Evolutionary conservation across 2,329 filamentous ascomycete species (phyloP).

Genomic region (Cladosporium colombiae): DNA sequence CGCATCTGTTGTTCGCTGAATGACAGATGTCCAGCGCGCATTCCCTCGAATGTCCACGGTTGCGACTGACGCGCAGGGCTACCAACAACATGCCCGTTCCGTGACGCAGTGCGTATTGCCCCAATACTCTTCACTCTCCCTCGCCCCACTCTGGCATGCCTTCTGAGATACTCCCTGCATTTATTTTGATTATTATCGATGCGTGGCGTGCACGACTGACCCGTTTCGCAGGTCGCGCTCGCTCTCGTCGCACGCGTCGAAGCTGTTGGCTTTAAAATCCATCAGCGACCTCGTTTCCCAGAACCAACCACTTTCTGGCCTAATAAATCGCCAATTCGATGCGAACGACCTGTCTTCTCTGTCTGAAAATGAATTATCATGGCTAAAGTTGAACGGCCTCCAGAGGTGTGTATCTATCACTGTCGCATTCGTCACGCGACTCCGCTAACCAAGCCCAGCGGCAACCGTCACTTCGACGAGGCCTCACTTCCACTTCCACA

Average conservation of each 20-base stretch:
- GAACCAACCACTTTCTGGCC: conserved; percentile 22
- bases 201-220: conserved; percentile 36
- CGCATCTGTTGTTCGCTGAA: conserved; percentile 38
- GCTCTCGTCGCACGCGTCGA: conserved; percentile 19
- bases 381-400: conserved; percentile 58
- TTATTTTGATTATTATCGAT: conserved; percentile 42
- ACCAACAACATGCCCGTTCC: conserved; percentile 13
- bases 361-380: conserved; percentile 21
- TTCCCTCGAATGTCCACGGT: conserved; percentile 14
- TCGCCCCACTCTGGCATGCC: conserved; percentile 6
- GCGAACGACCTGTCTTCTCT: conserved; percentile 15
- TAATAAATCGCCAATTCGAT: conserved; percentile 20
- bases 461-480: conserved; percentile 60
- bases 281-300: conserved; percentile 23
- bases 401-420: conserved; percentile 42
- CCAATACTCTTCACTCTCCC: conserved; percentile 25
- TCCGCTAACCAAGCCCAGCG: conserved; percentile 32
- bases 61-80: conserved; percentile 13
- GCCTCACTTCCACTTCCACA: conserved; percentile 49
- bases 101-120: conserved; percentile 19
- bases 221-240: conserved; percentile 15
- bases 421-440: conserved; percentile 10
- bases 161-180: background rate
- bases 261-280: conserved; percentile 20
- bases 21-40: conserved; percentile 41